Percentiles rank a stretch among this genome's conserved stretches.
Evolutionary conservation across 176 grass and related monocot genomes (phyloP).

Genomic region (Stipa capillata): DNA sequence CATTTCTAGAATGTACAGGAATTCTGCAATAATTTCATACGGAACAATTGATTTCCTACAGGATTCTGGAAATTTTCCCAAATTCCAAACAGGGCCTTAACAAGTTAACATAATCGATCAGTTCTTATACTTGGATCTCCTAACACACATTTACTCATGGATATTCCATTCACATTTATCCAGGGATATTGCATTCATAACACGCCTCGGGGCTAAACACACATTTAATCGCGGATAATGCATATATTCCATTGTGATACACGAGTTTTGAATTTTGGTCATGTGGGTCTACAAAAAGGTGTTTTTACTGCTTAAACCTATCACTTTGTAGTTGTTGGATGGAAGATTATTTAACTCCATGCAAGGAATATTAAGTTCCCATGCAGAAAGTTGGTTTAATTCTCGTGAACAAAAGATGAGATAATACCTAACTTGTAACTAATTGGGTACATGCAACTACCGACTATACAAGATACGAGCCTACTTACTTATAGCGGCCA

Average conservation of each 20-base stretch:
- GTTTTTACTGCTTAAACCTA: neutral
- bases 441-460: neutral
- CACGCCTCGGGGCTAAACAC: too few species aligned
- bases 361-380: neutral
- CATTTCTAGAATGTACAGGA: neutral
- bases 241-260: neutral
- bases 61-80: neutral
- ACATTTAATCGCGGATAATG: neutral
- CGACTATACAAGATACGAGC: neutral
- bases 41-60: neutral
- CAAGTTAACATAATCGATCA: neutral
- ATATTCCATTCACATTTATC: neutral
- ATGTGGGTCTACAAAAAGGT: neutral
- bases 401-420: neutral
- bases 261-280: neutral
- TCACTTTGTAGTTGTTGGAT: neutral
- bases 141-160: neutral
- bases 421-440: neutral
- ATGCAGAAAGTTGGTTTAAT: neutral
- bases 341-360: neutral
- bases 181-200: neutral
- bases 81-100: neutral
- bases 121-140: neutral
- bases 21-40: neutral
- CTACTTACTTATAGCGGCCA: neutral